phyloP scores from a whole-genome alignment of 306 rosid genomes.

The Pterocarpus macrocarpus region DNA sequence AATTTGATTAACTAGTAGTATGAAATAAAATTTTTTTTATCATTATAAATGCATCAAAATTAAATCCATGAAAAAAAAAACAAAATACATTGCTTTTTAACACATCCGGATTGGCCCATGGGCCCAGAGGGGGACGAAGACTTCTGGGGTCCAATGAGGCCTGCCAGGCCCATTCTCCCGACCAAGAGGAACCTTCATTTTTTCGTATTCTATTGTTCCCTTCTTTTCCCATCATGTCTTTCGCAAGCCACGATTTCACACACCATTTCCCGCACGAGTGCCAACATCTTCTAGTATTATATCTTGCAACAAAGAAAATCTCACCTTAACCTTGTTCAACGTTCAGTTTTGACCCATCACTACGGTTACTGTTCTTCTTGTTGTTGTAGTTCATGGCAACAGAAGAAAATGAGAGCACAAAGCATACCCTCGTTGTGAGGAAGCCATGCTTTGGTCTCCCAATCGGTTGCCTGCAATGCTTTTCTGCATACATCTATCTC shows the following conservation, averaged over 20 bases:
- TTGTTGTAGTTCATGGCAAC: conserved; percentile 39
- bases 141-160: neutral
- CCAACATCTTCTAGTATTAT: neutral
- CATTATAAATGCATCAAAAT: neutral
- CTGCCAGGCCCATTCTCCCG: neutral
- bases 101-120: neutral
- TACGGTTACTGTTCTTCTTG: neutral
- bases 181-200: neutral
- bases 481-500: conserved; percentile 75
- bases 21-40: no score
- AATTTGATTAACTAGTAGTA: no score
- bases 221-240: neutral
- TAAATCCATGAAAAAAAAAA: neutral
- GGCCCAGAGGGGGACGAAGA: neutral
- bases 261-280: neutral
- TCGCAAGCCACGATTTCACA: neutral
- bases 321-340: neutral
- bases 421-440: conserved; percentile 69
- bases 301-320: neutral
- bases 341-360: conserved; percentile 6
- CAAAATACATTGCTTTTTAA: neutral
- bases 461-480: conserved; percentile 76
- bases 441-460: conserved; percentile 82
- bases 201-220: neutral
- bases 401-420: conserved; percentile 47